phyloP scores from a whole-genome alignment of 1,139 yeast species.

The Kodamaea ohmeri region DNA sequence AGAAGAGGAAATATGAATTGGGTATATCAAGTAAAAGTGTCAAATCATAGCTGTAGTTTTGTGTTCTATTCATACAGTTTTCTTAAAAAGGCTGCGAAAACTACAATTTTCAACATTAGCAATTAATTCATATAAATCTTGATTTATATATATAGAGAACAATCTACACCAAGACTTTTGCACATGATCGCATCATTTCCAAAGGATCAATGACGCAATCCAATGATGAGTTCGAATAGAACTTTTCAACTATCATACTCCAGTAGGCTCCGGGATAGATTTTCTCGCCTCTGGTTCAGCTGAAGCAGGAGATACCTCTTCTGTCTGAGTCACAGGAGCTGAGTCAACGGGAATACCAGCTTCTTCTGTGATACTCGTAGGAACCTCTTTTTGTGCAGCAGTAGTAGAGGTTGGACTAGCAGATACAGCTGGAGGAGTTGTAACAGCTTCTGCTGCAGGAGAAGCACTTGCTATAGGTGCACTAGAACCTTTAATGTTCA shows the following conservation, averaged over 20 bases:
- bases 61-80: too few species aligned
- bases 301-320: background rate
- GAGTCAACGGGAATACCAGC: background rate
- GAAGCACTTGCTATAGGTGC: constrained; percentile 11
- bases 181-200: too few species aligned
- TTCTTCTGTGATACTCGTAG: background rate
- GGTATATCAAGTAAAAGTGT: too few species aligned
- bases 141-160: background rate
- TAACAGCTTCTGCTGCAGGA: constrained; percentile 6
- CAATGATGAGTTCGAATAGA: too few species aligned
- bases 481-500: constrained; percentile 11
- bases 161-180: too few species aligned
- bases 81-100: too few species aligned
- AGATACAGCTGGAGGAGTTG: constrained; percentile 5
- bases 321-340: background rate
- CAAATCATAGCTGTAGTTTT: too few species aligned
- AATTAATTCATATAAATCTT: background rate
- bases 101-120: background rate
- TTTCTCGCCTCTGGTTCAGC: background rate
- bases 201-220: too few species aligned
- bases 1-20: background rate
- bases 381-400: background rate
- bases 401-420: background rate
- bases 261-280: constrained; percentile 5
- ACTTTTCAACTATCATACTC: too few species aligned